Evolutionary conservation across 2,329 filamentous ascomycete species (phyloP), one percentile per base, ranked within the genome.

Genomic region (Colletotrichum sp.): DNA sequence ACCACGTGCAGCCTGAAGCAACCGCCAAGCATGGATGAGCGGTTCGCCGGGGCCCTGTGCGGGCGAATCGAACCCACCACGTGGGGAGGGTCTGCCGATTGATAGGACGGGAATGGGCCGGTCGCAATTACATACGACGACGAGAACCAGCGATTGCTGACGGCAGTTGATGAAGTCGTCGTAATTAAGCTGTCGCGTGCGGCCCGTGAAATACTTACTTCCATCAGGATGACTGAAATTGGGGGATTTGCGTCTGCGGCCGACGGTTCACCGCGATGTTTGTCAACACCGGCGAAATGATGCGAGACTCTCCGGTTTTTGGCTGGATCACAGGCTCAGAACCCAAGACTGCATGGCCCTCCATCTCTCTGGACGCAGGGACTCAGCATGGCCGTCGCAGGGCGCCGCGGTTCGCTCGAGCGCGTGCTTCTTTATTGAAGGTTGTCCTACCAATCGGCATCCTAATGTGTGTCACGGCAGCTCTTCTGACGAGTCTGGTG

Each of bases 21-120:
- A 18, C 15, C n/a, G 72, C 72, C 72, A 67, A 75, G 68, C 36
- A 43, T 66, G 68, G 62, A 56, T 71, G 56, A 52, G 21, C 24
- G 30, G n/a, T 60, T 52, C 34, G 32, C 8, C 24, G 64, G 26
- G 38, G 30, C 43, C 9, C 30, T 58, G 69, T n/a, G 28, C 43
- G 24, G 62, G 55, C 73, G 73, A 72, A 68, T 70, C 34, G 73
- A 74, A 74, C 28, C 48, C 65, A 69, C 73, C 73, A 76, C 73
- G 73, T 76, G 73, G 73, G 70, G 62, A 8, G 64, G 32, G 58
- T 32, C 55, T 56, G 28, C 56, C 38, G 34, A 48, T 24, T 73
- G 56, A 73, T 75, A 75, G 73, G 65, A 67, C 61, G 56, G 67
- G 56, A 70, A 58, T 26, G 55, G 26, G 24, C 55, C 55, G 24